Percentiles rank a stretch among this genome's conserved stretches.
Conservation (phyloP, 2,329 filamentous ascomycete species). For the Xylaria sp. region DNA sequence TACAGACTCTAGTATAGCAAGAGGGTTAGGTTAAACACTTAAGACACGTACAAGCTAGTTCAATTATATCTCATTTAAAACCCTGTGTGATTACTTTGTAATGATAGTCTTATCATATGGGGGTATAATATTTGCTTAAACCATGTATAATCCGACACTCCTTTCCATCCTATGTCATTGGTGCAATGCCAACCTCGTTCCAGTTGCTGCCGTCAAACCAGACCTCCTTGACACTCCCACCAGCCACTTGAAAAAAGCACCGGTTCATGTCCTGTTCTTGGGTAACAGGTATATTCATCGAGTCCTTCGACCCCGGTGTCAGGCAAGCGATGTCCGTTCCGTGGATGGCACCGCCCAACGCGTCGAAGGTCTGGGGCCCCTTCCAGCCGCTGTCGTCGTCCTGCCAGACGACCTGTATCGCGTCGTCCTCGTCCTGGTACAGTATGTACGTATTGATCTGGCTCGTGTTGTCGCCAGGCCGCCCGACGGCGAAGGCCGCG, state of each 20-base stretch:
- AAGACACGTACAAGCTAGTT: no score
- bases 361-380: slow-evolving; percentile 26
- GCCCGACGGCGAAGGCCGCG: slow-evolving; percentile 27
- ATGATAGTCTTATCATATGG: not conserved
- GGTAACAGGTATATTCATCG: slow-evolving; percentile 13
- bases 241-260: slow-evolving; percentile 27
- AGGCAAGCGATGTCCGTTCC: slow-evolving; percentile 30
- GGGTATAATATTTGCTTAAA: slow-evolving; percentile 1
- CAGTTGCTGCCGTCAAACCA: slow-evolving; percentile 28
- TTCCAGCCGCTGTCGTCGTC: slow-evolving; percentile 27
- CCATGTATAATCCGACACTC: not conserved
- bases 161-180: slow-evolving; percentile 3
- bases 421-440: slow-evolving; percentile 22
- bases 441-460: slow-evolving; percentile 31
- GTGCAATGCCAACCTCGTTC: slow-evolving; percentile 23
- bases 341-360: slow-evolving; percentile 15
- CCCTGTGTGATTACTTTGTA: no score
- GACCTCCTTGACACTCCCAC: slow-evolving; percentile 24
- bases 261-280: slow-evolving; percentile 31
- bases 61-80: no score
- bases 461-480: slow-evolving; percentile 25
- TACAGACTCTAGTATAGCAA: no score
- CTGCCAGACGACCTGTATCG: slow-evolving; percentile 30
- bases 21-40: no score
- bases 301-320: slow-evolving; percentile 20